Base-by-base conservation (phyloP, 2,329 filamentous ascomycete species). In the Trichophyton simii region DNA sequence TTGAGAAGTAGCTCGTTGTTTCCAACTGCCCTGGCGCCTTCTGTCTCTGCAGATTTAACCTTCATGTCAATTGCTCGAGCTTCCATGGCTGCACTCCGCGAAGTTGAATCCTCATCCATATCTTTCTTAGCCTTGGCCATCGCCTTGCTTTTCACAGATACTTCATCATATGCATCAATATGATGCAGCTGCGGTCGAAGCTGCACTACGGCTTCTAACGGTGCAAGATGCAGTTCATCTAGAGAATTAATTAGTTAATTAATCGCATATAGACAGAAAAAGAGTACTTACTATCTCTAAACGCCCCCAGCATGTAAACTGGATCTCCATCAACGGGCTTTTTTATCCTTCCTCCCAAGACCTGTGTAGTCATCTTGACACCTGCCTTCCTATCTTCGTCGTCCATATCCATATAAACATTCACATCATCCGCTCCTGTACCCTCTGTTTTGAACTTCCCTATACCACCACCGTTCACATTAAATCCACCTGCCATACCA, bases 131-230 rank as follows among this genome's bases (percentile, higher is more conserved):
- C 63, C 64, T 72, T 68, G 34, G 63, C 66, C 60, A 52, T 41
- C 2, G 72, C 67, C 59, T 71, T 68, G 3, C 66, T 69, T 59
- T 72, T 73, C 3, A 67, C 65, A 2, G 72, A 69, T 6, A 89
- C 81, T 68, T 96, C 90, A 55, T 86, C 80, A 54, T 85, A 76
- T 2, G 94, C 92, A 75, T 97, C 94, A 67, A 97, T 81, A 75
- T 97, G 91, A 75, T 96, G 90, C 64, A 95, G 87, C 70, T 96
- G 89, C 0, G 94, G 91, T 3, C 91, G 88, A 70, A 99, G 84
- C 71, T 95, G 89, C 48, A 95, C 88, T 52, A 96, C 83, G 1
- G 89, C 87, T 46, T 87, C 85, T 54, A 95, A 83, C 25, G 88
- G 88, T 0, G 90, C 95, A 44, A 97, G 83, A 75, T 96, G 90